These are phyloP conservation scores for Apocynum venetum DNA, from an alignment of 257 asterid species.

Conservation along the genomic window DNA sequence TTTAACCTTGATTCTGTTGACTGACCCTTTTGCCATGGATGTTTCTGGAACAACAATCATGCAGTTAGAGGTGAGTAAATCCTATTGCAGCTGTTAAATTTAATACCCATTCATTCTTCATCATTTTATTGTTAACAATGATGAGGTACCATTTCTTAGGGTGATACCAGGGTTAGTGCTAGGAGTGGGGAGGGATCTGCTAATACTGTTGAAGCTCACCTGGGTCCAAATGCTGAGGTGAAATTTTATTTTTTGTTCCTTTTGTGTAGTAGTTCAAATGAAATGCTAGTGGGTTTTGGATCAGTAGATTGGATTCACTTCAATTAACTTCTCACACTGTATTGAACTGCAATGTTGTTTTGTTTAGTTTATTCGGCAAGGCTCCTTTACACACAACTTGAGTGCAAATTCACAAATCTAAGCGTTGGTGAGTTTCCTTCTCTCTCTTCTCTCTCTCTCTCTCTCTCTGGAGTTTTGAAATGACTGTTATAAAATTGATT, in stretches of 20 bases:
- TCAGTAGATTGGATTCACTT: slow-evolving; percentile 6
- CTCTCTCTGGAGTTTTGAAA: neutral
- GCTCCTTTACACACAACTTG: slow-evolving; percentile 46
- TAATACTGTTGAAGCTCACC: slow-evolving; percentile 1
- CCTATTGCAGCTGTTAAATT: neutral
- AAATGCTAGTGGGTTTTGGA: neutral
- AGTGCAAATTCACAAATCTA: slow-evolving; percentile 49
- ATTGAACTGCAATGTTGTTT: neutral
- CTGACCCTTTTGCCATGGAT: neutral
- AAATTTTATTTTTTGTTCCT: slow-evolving; percentile 1
- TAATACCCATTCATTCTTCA: neutral
- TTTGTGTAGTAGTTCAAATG: neutral
- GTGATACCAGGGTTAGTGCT: slow-evolving; percentile 8
- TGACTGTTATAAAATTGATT: neutral
- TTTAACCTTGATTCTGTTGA: neutral
- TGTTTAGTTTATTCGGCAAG: slow-evolving; percentile 55
- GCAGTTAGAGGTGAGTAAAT: slow-evolving; percentile 6
- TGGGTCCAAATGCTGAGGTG: slow-evolving; percentile 41
- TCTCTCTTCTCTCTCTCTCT: neutral
- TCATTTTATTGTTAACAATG: neutral
- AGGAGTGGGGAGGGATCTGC: slow-evolving; percentile 12
- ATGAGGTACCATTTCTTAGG: neutral
- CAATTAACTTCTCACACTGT: neutral
- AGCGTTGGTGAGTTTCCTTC: slow-evolving; percentile 38
- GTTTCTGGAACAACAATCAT: neutral